Conservation (phyloP, 1,284 basidiomycete species). For the Gastroboletus turbinatus region DNA sequence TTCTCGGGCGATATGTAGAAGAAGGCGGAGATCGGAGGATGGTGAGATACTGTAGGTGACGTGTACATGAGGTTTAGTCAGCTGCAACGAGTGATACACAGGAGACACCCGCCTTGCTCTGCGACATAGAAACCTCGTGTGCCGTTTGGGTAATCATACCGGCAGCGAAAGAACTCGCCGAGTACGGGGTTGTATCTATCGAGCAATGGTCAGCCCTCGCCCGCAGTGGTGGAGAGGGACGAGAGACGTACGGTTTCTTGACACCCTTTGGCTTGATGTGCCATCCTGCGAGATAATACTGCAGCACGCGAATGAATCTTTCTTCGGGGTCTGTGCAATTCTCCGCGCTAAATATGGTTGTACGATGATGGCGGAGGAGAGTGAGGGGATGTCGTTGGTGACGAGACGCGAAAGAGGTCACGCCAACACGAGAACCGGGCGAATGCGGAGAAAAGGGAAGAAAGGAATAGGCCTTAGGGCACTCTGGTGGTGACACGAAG, state of each 20-base stretch:
- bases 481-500: conserved; percentile 14
- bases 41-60: conserved; percentile 72
- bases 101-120: conserved; percentile 75
- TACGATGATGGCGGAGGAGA: not conserved
- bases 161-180: conserved; percentile 96
- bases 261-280: conserved; percentile 99
- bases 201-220: conserved; percentile 3
- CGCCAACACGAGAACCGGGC: not conserved
- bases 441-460: not conserved
- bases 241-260: conserved; percentile 87
- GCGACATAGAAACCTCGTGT: conserved; percentile 95
- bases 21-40: conserved; percentile 95
- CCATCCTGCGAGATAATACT: conserved; percentile 98
- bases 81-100: not conserved
- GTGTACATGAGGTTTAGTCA: conserved; percentile 8
- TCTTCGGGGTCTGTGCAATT: conserved; percentile 80
- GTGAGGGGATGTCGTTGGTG: not conserved
- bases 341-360: conserved; percentile 52
- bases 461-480: conserved; percentile 20
- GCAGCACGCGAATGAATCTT: conserved; percentile 87
- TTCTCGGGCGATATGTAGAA: conserved; percentile 96
- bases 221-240: not conserved
- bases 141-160: conserved; percentile 91
- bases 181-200: conserved; percentile 94
- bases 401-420: not conserved